phyloP scores from a whole-genome alignment of 1,139 yeast genomes.

The Yamadazyma aaseri region DNA sequence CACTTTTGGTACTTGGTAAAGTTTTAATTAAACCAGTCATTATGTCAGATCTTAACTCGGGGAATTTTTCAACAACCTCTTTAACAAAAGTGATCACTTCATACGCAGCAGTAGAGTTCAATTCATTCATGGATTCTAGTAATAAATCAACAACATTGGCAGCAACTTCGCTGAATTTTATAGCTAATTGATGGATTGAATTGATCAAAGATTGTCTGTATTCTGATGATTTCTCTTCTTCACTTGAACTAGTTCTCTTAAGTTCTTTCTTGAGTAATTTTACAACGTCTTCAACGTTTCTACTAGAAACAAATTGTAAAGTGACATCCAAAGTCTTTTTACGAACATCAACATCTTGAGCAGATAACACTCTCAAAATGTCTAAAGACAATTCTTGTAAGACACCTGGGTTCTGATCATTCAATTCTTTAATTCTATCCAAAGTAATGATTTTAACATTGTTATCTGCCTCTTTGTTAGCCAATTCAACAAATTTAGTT shows the following conservation, averaged over 20 bases:
- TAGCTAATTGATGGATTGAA: conserved; percentile 88
- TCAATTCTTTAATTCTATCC: conserved; percentile 78
- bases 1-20: conserved; percentile 71
- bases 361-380: conserved; percentile 76
- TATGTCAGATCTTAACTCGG: conserved; percentile 69
- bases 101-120: conserved; percentile 81
- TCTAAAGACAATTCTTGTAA: conserved; percentile 86
- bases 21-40: conserved; percentile 62
- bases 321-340: conserved; percentile 83
- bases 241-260: conserved; percentile 63
- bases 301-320: conserved; percentile 72
- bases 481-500: conserved; percentile 80
- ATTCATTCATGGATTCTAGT: conserved; percentile 81
- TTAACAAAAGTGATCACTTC: conserved; percentile 88
- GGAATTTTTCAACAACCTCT: conserved; percentile 92
- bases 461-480: conserved; percentile 88
- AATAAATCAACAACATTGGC: conserved; percentile 86
- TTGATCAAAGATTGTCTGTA: conserved; percentile 87
- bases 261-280: conserved; percentile 90
- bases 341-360: conserved; percentile 91
- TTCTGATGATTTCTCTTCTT: conserved; percentile 77
- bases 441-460: conserved; percentile 90
- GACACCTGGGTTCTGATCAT: conserved; percentile 74
- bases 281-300: conserved; percentile 93
- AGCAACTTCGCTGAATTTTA: conserved; percentile 86